Percentiles rank a stretch among this genome's conserved stretches.
These are phyloP conservation scores for Hypoxylon sp. DNA, from an alignment of 2,329 filamentous ascomycete genomes.

Conservation along the genomic window DNA sequence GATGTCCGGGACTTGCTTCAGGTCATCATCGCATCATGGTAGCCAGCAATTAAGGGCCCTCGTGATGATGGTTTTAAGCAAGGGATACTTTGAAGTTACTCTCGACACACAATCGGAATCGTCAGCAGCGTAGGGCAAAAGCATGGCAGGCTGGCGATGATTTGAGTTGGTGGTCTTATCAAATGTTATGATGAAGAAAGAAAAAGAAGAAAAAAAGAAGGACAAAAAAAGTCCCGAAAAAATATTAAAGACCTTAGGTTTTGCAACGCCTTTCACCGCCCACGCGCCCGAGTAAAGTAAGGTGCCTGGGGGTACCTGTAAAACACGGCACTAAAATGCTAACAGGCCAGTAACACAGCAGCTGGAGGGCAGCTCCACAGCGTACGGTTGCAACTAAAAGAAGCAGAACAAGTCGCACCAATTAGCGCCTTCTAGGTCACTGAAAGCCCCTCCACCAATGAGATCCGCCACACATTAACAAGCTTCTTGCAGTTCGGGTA, in stretches of 20 bases:
- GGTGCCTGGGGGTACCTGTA: conserved; percentile 10
- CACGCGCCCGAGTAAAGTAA: conserved; percentile 3
- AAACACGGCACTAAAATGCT: not conserved
- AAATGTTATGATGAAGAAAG: conserved; percentile 41
- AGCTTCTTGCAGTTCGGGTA: conserved; percentile 17
- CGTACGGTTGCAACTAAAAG: conserved; percentile 8
- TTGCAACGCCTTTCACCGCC: conserved; percentile 32
- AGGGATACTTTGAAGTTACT: conserved; percentile 61
- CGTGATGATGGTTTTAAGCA: conserved; percentile 75
- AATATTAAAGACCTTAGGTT: too few relatives aligned
- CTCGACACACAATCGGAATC: conserved; percentile 66
- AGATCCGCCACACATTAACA: conserved; percentile 24
- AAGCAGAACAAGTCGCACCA: conserved; percentile 5
- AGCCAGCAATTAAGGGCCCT: conserved; percentile 68
- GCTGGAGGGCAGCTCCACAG: conserved; percentile 20
- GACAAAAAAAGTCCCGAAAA: conserved; percentile 37
- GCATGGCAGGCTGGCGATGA: conserved; percentile 51
- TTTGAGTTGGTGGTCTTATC: conserved; percentile 57
- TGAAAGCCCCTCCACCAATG: conserved; percentile 15
- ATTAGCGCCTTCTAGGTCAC: conserved; percentile 17
- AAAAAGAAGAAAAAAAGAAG: conserved; percentile 34
- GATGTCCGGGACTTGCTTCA: conserved; percentile 69
- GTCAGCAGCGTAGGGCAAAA: conserved; percentile 54
- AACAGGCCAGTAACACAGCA: conserved; percentile 19
- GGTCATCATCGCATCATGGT: conserved; percentile 74